Evolutionary conservation across 352 stramenopile genomes (phyloP), one percentile per base, ranked within the genome.

Genomic region (Phytophthora europaea): DNA sequence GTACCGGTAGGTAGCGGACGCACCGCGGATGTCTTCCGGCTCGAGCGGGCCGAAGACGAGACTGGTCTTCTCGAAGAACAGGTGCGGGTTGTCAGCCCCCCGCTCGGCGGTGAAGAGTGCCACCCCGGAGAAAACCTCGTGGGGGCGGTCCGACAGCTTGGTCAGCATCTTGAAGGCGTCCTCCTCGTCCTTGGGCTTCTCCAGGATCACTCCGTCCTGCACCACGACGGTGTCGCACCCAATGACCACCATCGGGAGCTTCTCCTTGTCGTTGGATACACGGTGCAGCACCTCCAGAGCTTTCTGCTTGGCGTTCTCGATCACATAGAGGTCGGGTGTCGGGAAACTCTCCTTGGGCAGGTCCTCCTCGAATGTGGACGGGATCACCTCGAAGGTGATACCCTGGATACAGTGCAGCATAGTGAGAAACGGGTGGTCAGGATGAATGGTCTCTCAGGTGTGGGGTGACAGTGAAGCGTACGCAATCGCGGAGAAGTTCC

Each of bases 181-280:
- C 12, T 93, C 61, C 47, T 95, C 82, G 58, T 97, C 89, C 50
- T 78, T 73, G 18, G 94, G 93, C 75, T 98, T 98, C 65, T 98
- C 94, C 18, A 98, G 77, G 57, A 98, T 98, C 45, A 79, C 74
- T 45, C 88, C 92, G 20, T 95, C 79, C 43, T 90, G 72, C 61
- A 97, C 92, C 15, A 98, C 94, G 28, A 97, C 89, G 1, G 92
- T 97, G 70, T 97, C 92, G 68, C 92, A 97, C 50, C 89, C 92
- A 47, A 97, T 95, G 3, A 97, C 78, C 10, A 97, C 52, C 43
- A 80, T 67, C 0, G 75, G 71, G 1, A 26, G 48, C 5, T 70
- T 40, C 26, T 76, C 20, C 3, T 65, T 26, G 4, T 60, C 57
- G 31, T 66, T 68, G 4, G 63, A 75, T 18, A 84, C 62, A n/a